Evolutionary conservation across 208 protist genomes (phyloP), one percentile per base, ranked within the genome.

Genomic region (Wallacemonas sp.): DNA sequence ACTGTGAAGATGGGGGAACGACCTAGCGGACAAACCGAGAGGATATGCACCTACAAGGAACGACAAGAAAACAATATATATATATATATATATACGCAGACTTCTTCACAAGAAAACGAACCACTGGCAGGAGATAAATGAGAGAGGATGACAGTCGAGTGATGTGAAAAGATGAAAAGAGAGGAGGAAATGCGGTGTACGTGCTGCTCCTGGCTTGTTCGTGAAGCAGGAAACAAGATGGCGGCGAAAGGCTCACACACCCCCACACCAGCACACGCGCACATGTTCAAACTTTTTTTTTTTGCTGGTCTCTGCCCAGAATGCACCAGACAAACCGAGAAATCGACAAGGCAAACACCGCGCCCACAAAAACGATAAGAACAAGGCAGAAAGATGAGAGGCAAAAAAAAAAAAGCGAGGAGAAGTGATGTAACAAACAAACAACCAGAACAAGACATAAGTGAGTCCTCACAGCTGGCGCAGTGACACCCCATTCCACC

Each of bases 101-200:
- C n/a, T n/a, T n/a, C n/a, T n/a, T n/a, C n/a, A n/a, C n/a, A n/a
- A n/a, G n/a, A n/a, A n/a, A n/a, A n/a, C n/a, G 12, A 22, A 38
- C 42, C 14, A 48, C 36, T 55, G 46, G 44, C 2, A 59, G 41
- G 26, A 39, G 22, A 26, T 3, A 1, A 68, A 36, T 28, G 14
- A 54, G 29, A 45, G 7, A 23, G 11, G 45, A n/a, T 48, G 3
- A 23, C 12, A 20, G n/a, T n/a, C n/a, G n/a, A n/a, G n/a, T n/a
- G n/a, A n/a, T n/a, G n/a, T n/a, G n/a, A n/a, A n/a, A 54, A 18
- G 38, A 65, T 57, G 38, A 61, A 8, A 61, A 67, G 36, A 31
- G n/a, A 20, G 18, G 2, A 71, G 33, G 44, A 18, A 48, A 28
- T 48, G 20, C 3, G 18, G 52, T 36, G 45, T 5, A 23, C 18